A percentile compares a stretch with the other conserved stretches of the same genome.
These are phyloP conservation scores for Peronospora farinosa DNA, from an alignment of 352 stramenopile genomes.

Conservation along the genomic window DNA sequence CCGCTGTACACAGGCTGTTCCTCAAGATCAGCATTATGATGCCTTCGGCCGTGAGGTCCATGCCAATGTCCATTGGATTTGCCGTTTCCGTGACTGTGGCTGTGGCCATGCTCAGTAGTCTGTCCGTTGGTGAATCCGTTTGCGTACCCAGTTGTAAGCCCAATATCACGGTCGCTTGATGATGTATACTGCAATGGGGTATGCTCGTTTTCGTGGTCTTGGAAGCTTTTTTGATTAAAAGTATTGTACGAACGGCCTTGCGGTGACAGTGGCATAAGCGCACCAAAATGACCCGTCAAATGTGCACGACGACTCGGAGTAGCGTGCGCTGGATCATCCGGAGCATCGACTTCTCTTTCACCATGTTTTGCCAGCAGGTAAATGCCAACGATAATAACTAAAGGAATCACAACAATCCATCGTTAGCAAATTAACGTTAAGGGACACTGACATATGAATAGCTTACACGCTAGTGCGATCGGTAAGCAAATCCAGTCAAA, in stretches of 20 bases:
- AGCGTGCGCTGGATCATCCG: slow-evolving; percentile 22
- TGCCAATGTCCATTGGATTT: slow-evolving; percentile 20
- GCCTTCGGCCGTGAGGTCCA: slow-evolving; percentile 18
- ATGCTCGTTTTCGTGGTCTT: slow-evolving; percentile 42
- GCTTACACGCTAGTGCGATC: slow-evolving; percentile 65
- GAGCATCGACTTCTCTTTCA: slow-evolving; percentile 42
- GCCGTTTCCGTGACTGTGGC: slow-evolving; percentile 10
- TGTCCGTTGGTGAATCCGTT: slow-evolving; percentile 17
- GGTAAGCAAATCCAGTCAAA: slow-evolving; percentile 83
- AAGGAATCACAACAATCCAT: not conserved
- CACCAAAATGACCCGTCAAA: slow-evolving; percentile 68
- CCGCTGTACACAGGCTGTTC: slow-evolving; percentile 28
- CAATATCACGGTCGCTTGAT: slow-evolving; percentile 17
- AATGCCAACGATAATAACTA: slow-evolving; percentile 82
- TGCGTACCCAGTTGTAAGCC: slow-evolving; percentile 8
- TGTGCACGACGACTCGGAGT: slow-evolving; percentile 36
- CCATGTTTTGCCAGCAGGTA: slow-evolving; percentile 77
- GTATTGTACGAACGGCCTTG: slow-evolving; percentile 32
- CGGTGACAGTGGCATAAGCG: slow-evolving; percentile 75
- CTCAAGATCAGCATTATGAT: slow-evolving; percentile 19
- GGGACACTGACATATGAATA: not conserved
- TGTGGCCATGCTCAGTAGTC: slow-evolving; percentile 9
- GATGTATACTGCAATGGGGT: slow-evolving; percentile 32
- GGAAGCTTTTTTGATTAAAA: slow-evolving; percentile 40
- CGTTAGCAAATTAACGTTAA: slow-evolving; percentile 1